A percentile compares a stretch with the other conserved stretches of the same genome.
These are phyloP conservation scores for Henckelia pumila DNA, from an alignment of 257 asterid genomes.

Conservation along the genomic window DNA sequence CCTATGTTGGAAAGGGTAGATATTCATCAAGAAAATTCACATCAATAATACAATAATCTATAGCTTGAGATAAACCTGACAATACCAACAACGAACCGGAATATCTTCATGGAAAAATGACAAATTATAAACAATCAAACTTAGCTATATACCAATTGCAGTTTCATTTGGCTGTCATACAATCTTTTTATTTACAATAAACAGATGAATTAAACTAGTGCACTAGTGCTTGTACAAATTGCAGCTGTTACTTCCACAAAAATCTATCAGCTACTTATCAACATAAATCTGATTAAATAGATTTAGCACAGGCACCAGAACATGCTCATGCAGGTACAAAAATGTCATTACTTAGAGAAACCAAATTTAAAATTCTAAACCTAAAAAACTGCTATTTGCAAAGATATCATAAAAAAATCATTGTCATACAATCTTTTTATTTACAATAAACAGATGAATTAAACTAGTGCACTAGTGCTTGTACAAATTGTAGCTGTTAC, in stretches of 20 bases:
- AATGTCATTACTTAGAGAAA: conserved; percentile 16
- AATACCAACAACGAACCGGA: background rate
- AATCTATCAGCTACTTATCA: conserved; percentile 10
- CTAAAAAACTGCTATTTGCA: background rate
- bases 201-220: background rate
- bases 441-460: background rate
- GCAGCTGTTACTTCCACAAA: conserved; percentile 8
- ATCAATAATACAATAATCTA: conserved; percentile 19
- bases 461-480: conserved; percentile 6
- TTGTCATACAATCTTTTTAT: background rate
- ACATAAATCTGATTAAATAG: conserved; percentile 1
- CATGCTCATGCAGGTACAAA: background rate
- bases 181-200: background rate
- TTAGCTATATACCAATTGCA: background rate
- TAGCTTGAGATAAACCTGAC: conserved; percentile 30
- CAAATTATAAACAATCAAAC: conserved; percentile 2
- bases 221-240: conserved; percentile 7
- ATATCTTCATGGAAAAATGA: conserved; percentile 12
- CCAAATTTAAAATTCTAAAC: background rate
- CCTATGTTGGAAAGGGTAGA: conserved; percentile 27
- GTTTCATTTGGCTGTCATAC: background rate
- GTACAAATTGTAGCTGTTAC: conserved; percentile 7
- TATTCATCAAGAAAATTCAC: conserved; percentile 24
- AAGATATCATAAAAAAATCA: no score
- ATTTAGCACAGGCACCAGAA: conserved; percentile 3